phyloP scores from a whole-genome alignment of 257 asterid species.

The Solanum paucissectum region DNA sequence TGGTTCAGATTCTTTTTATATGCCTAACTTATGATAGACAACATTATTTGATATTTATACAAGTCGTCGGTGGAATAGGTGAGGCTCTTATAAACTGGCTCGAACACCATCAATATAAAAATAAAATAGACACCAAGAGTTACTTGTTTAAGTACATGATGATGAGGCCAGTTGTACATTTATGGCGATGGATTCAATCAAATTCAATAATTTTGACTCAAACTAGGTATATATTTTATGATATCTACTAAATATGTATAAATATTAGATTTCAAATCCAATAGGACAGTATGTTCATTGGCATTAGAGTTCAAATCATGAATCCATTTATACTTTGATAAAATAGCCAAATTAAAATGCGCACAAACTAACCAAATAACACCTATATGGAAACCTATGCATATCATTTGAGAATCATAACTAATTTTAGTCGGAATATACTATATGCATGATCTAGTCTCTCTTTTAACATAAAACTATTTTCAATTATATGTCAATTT shows the following conservation, averaged over 20 bases:
- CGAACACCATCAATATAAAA: not conserved
- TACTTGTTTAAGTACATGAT: not conserved
- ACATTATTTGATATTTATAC: not conserved
- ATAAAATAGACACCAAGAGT: not conserved
- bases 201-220: not conserved
- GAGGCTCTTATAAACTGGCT: not conserved
- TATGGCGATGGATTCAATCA: not conserved
- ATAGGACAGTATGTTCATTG: not conserved
- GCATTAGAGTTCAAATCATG: not conserved
- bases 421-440: not conserved
- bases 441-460: not conserved
- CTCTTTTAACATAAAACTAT: not conserved
- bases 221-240: not conserved
- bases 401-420: not conserved
- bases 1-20: not conserved
- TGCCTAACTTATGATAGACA: not conserved
- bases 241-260: not conserved
- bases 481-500: not conserved
- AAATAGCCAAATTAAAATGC: not conserved
- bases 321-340: not conserved
- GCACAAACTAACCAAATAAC: not conserved
- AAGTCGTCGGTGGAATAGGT: not conserved
- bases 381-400: not conserved
- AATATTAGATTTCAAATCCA: not conserved
- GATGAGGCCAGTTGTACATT: rapidly evolving